Evolutionary conservation across 495 filamentous ascomycete species (phyloP).

Genomic region (Filosporella fistucella): DNA sequence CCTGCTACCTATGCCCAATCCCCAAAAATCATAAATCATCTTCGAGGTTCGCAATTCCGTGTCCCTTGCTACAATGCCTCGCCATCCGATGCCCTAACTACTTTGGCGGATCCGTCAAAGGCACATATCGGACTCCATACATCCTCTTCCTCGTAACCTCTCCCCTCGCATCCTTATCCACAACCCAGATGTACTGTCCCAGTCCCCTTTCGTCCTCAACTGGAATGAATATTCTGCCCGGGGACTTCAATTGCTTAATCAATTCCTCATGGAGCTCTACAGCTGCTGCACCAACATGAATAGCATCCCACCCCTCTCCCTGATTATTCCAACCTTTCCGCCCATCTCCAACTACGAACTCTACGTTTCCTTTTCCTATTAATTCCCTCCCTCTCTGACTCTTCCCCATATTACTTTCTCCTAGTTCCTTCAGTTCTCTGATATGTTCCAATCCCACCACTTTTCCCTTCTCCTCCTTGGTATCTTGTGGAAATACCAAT

Average conservation of each 20-base stretch:
- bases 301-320: conserved; percentile 66
- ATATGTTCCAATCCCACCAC: conserved; percentile 92
- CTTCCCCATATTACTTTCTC: conserved; percentile 70
- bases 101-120: conserved; percentile 74
- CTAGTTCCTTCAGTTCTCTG: conserved; percentile 65
- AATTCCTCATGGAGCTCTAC: conserved; percentile 65
- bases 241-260: conserved; percentile 71
- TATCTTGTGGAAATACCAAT: conserved; percentile 55
- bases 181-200: conserved; percentile 79
- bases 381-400: conserved; percentile 58
- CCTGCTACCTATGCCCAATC: too few relatives aligned
- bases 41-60: too few relatives aligned
- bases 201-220: conserved; percentile 55
- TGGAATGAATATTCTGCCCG: conserved; percentile 84
- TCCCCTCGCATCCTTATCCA: conserved; percentile 83
- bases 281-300: conserved; percentile 93
- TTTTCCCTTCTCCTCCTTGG: conserved; percentile 38
- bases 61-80: too few relatives aligned
- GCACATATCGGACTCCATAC: conserved; percentile 88
- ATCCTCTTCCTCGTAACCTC: conserved; percentile 66
- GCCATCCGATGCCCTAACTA: too few relatives aligned
- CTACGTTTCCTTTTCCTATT: conserved; percentile 54
- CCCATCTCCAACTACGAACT: conserved; percentile 80
- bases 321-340: conserved; percentile 62
- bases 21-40: too few relatives aligned